Evolutionary conservation across 2,329 filamentous ascomycete genomes (phyloP).

Genomic region (Periconia sp.): DNA sequence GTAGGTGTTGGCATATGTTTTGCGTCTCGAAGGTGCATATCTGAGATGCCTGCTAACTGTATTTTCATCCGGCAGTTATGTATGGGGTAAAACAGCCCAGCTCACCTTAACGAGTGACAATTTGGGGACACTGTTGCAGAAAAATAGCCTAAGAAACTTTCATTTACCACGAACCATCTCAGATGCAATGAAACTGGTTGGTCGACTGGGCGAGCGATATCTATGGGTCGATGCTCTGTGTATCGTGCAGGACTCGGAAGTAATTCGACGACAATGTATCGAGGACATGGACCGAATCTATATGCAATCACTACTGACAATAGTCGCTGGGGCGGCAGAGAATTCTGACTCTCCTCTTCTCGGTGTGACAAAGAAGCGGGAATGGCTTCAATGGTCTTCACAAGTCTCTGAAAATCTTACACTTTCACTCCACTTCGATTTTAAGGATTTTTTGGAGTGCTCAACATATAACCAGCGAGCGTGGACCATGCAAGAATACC

Average conservation of each 20-base stretch:
- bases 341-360: constrained; percentile 4
- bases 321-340: constrained; percentile 3
- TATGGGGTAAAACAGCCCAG: too few species aligned
- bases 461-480: constrained; percentile 7
- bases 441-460: constrained; percentile 6
- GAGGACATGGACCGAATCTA: constrained; percentile 11
- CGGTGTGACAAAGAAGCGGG: constrained; percentile 3
- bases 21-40: too few species aligned
- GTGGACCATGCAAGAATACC: constrained; percentile 10
- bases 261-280: constrained; percentile 4
- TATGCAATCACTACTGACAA: constrained; percentile 6
- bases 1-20: too few species aligned
- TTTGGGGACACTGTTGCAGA: too few species aligned
- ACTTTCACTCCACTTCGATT: constrained; percentile 10
- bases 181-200: constrained; percentile 7
- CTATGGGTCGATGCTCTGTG: not conserved
- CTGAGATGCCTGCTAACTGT: too few species aligned
- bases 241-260: constrained; percentile 8
- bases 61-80: too few species aligned
- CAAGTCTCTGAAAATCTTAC: constrained; percentile 4
- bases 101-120: too few species aligned
- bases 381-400: constrained; percentile 3
- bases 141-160: too few species aligned
- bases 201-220: constrained; percentile 7
- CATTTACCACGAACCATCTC: not conserved